Evolutionary conservation across 208 protist genomes (phyloP).

Genomic region (Leptomonas seymouri): DNA sequence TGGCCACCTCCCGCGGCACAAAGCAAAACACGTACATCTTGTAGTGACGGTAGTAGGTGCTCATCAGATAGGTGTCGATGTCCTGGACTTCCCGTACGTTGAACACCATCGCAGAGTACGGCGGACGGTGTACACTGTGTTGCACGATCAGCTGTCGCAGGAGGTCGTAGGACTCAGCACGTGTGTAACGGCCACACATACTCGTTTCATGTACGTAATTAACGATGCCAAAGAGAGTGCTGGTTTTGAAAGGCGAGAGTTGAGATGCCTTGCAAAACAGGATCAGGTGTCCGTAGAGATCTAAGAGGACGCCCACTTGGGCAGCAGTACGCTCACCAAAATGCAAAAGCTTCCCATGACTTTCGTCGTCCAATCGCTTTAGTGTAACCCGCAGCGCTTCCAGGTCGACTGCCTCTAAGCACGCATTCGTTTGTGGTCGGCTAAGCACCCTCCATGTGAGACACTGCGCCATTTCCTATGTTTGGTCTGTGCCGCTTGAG

Average conservation of each 20-base stretch:
- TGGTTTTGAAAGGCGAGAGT: conserved; percentile 80
- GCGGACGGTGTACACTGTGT: conserved; percentile 88
- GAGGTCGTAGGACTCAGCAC: conserved; percentile 67
- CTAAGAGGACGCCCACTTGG: conserved; percentile 70
- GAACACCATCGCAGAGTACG: conserved; percentile 87
- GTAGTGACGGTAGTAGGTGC: conserved; percentile 91
- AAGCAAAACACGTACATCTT: conserved; percentile 94
- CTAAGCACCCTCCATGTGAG: conserved; percentile 74
- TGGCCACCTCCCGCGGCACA: conserved; percentile 65
- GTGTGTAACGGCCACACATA: conserved; percentile 61
- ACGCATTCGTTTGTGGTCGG: conserved; percentile 57
- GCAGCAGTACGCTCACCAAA: conserved; percentile 20
- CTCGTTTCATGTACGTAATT: conserved; percentile 67
- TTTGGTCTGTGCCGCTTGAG: no score
- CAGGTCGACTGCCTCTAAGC: conserved; percentile 53
- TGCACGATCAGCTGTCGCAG: conserved; percentile 76
- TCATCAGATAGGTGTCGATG: conserved; percentile 86
- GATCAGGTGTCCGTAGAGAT: conserved; percentile 82
- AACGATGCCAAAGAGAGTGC: conserved; percentile 80
- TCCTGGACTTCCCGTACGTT: conserved; percentile 78
- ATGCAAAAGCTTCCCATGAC: conserved; percentile 38
- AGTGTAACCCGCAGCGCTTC: conserved; percentile 51
- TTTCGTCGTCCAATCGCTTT: conserved; percentile 32
- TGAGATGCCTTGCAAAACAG: conserved; percentile 69
- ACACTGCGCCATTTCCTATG: conserved; percentile 25